A percentile compares a stretch with the other conserved stretches of the same genome.
Conservation (phyloP, 2,329 filamentous ascomycete species). For the Sarocladiaceae sp. region DNA sequence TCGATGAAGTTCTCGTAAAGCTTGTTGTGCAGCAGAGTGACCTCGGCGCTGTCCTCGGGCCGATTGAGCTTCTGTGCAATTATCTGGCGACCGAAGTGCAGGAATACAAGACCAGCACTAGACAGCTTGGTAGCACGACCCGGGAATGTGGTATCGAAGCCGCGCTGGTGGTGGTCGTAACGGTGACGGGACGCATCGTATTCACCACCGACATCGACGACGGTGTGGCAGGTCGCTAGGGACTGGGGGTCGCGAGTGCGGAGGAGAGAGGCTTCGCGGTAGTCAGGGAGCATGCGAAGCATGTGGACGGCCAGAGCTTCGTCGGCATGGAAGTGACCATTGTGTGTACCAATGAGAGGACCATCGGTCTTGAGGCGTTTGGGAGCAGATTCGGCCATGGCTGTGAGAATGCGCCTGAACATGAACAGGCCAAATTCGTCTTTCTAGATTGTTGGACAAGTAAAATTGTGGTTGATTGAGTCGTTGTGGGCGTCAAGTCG, state of each 20-base stretch:
- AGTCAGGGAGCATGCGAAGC: conserved; percentile 82
- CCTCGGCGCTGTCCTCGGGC: conserved; percentile 58
- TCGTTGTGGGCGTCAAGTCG: no score
- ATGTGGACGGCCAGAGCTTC: conserved; percentile 96
- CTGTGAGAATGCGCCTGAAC: conserved; percentile 25
- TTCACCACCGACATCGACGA: conserved; percentile 95
- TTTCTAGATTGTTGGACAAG: background rate
- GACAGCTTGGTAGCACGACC: conserved; percentile 82
- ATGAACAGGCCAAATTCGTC: conserved; percentile 17
- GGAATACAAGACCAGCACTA: conserved; percentile 88
- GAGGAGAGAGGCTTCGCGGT: conserved; percentile 68
- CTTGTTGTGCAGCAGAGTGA: conserved; percentile 77
- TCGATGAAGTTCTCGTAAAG: conserved; percentile 92
- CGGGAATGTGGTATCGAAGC: conserved; percentile 82
- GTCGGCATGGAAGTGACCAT: conserved; percentile 97
- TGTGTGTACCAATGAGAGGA: conserved; percentile 85
- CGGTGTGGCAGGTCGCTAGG: conserved; percentile 82
- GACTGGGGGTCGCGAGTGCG: conserved; percentile 81
- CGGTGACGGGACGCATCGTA: conserved; percentile 75
- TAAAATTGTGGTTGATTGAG: background rate
- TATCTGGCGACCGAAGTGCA: conserved; percentile 88
- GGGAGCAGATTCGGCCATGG: conserved; percentile 58
- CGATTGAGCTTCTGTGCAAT: conserved; percentile 55
- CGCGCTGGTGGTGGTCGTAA: conserved; percentile 97
- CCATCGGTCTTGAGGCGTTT: conserved; percentile 76